These are phyloP conservation scores for Pseudocercospora ulei DNA, from an alignment of 2,329 filamentous ascomycete genomes.

Conservation along the genomic window DNA sequence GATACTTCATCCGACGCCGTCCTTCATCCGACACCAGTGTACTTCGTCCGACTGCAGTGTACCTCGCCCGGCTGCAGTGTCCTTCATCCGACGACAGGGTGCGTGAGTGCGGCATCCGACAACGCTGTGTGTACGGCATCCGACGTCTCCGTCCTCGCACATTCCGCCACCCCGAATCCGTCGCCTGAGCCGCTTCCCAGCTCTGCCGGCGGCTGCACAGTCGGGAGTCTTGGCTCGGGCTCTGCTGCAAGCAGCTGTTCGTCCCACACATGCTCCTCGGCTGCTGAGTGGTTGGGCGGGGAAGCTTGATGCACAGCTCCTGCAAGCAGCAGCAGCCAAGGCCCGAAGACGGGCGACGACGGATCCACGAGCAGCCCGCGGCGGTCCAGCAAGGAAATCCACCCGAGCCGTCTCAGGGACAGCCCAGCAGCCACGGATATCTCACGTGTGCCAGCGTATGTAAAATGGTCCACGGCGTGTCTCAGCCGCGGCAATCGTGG, in stretches of 20 bases:
- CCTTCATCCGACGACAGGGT: no score
- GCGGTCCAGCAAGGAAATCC: conserved; percentile 4
- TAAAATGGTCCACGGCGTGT: no score
- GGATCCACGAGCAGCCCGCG: conserved; percentile 7
- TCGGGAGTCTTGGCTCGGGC: conserved; percentile 5
- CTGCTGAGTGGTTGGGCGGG: not conserved
- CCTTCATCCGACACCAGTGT: no score
- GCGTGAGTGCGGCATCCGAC: no score
- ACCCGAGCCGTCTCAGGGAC: not conserved
- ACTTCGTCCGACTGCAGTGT: no score
- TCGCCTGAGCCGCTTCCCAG: conserved; percentile 2
- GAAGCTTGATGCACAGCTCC: conserved; percentile 1
- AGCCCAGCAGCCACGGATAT: conserved; percentile 4
- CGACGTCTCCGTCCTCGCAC: not conserved
- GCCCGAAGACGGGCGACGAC: conserved; percentile 6
- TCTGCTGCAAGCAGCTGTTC: conserved; percentile 8
- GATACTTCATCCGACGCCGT: no score
- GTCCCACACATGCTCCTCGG: conserved; percentile 5
- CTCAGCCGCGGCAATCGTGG: no score
- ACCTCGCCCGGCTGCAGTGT: no score
- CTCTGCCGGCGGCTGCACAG: not conserved
- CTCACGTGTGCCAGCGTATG: conserved; percentile 5
- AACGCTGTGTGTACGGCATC: no score
- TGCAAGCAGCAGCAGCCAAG: not conserved
- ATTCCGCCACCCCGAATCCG: conserved; percentile 5